Evolutionary conservation across 2,329 filamentous ascomycete genomes (phyloP).

Genomic region (Diaporthe destruens): DNA sequence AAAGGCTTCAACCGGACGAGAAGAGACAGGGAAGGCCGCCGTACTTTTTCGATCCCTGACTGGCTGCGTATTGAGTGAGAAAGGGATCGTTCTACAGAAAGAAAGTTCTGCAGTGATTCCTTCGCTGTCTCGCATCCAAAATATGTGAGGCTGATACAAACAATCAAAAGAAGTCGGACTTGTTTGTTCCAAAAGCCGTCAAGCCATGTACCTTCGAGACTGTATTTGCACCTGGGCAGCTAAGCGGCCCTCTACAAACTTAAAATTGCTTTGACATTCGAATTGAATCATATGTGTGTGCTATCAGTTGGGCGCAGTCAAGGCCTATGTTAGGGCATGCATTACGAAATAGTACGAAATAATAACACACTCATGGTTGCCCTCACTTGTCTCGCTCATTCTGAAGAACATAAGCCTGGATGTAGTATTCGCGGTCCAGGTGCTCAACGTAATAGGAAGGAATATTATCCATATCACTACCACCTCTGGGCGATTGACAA

Average conservation of each 20-base stretch:
- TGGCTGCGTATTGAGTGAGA: neutral
- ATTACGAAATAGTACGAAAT: neutral
- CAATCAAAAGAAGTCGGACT: neutral
- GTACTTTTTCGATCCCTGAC: conserved; percentile 19
- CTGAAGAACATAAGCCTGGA: neutral
- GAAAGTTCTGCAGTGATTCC: neutral
- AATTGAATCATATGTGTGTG: neutral
- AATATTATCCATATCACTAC: neutral
- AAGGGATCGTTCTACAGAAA: neutral
- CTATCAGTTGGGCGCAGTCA: neutral
- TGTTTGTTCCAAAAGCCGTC: neutral
- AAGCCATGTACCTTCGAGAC: neutral
- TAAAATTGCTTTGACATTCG: neutral
- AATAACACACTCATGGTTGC: neutral
- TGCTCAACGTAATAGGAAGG: neutral
- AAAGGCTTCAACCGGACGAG: conserved; percentile 17
- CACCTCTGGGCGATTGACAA: neutral
- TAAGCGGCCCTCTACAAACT: neutral
- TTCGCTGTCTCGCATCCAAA: neutral
- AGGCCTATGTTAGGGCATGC: neutral
- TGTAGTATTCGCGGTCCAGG: neutral
- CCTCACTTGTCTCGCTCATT: neutral
- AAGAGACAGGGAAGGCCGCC: conserved; percentile 21
- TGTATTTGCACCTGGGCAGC: neutral
- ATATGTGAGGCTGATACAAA: neutral